Base-by-base conservation (phyloP, 2,329 filamentous ascomycete genomes). In the Trichoderma endophyticum region DNA sequence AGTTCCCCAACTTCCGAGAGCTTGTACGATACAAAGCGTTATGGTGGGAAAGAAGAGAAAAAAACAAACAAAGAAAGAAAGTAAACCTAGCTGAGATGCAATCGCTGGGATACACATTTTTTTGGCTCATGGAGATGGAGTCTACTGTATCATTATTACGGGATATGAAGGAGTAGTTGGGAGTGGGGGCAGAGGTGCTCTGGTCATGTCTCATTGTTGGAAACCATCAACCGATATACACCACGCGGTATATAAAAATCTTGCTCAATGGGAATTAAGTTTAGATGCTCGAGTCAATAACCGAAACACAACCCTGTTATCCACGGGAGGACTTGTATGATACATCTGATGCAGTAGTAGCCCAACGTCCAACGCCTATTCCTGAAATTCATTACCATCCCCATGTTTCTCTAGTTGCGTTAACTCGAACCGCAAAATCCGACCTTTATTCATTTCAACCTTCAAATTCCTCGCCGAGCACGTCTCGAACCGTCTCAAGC, bases 401-500 rank as follows among this genome's bases (percentile, higher is more conserved):
- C 54, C 59, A 21, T 24, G 36, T 59, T 56, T 65, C 30, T 66
- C 61, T 67, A 59, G 72, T 65, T 32, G 57, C 57, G 15, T 74
- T 74, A 74, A 76, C 56, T 62, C 56, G 75, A 75, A 73, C 73
- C 73, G 70, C 65, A 72, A 39, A 73, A 57, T 48, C 71, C 60
- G 60, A 34, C 48, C 72, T 34, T 54, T 24, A 67, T 71, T 61
- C 34, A 67, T 39, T 59, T 73, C 73, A 78, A 56, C 75, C 75
- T 48, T 88, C 86, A 72, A 85, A 79, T 39, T 86, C 85, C 66
- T 88, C 87, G 72, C 82, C 83, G 72, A 91, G 80, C 57, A 90
- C 85, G 75, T 85, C 84, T 76, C 85, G 84, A 21, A 90, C 86
- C 6, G 86, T 87, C 77, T 88, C 87, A 77, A 96, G 82, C 80